Conservation (phyloP, 2,329 filamentous ascomycete species). For the Scortechinia acanthostroma region DNA sequence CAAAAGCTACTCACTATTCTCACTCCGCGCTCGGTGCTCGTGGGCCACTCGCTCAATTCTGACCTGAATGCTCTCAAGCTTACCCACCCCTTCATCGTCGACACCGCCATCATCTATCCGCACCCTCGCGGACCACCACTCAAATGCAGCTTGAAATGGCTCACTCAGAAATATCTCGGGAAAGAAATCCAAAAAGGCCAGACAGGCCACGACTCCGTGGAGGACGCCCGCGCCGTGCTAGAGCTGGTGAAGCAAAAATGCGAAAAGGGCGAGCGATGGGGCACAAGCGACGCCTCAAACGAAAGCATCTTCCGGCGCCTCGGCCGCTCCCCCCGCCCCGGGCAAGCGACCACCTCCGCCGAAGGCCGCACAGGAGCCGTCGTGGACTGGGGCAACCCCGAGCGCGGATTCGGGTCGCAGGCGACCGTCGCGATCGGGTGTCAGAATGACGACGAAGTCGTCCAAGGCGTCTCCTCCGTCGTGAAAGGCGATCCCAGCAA, state of each 20-base stretch:
- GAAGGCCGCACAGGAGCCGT: conserved; percentile 62
- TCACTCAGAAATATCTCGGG: conserved; percentile 76
- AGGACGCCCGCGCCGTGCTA: conserved; percentile 84
- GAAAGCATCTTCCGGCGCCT: conserved; percentile 89
- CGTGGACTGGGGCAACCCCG: conserved; percentile 83
- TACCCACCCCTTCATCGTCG: conserved; percentile 86
- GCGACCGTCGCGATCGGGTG: conserved; percentile 48
- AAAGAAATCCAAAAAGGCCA: conserved; percentile 80
- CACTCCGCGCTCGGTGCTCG: conserved; percentile 63
- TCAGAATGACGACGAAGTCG: conserved; percentile 45
- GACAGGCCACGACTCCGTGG: conserved; percentile 81
- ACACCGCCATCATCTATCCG: conserved; percentile 83
- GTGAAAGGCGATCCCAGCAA: conserved; percentile 35
- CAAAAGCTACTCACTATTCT: conserved; percentile 66
- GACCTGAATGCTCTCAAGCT: conserved; percentile 79
- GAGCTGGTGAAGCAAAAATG: conserved; percentile 94
- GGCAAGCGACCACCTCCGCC: conserved; percentile 55
- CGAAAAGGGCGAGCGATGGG: conserved; percentile 84
- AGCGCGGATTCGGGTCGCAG: conserved; percentile 18
- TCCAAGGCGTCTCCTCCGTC: conserved; percentile 41
- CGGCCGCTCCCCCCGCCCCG: conserved; percentile 51
- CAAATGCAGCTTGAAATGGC: conserved; percentile 84
- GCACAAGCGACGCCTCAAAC: conserved; percentile 67
- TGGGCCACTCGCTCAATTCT: conserved; percentile 77
- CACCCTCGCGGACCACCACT: conserved; percentile 83